A percentile compares a stretch with the other conserved stretches of the same genome.
phyloP scores from a whole-genome alignment of 139 green algal species.

The Tetradesmus obliquus region DNA sequence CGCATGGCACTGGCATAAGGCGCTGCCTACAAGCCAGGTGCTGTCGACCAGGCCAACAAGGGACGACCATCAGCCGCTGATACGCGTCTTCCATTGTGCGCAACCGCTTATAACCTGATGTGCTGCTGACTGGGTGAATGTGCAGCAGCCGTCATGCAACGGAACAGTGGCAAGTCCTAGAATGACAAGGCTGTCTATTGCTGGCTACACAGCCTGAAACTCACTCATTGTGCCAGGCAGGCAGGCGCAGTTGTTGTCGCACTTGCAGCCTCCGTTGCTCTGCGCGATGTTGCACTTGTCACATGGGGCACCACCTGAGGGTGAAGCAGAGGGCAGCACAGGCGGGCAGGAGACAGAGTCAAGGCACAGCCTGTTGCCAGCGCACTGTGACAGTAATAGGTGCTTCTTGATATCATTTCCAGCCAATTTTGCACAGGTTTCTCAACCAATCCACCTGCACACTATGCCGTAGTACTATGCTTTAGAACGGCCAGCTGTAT shows the following conservation, averaged over 20 bases:
- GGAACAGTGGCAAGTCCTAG: neutral
- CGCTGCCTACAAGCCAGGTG: too few relatives aligned
- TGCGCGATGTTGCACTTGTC: neutral
- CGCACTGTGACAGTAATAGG: neutral
- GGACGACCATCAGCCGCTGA: neutral
- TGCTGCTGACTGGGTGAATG: neutral
- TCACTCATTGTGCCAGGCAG: neutral
- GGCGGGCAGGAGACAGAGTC: neutral
- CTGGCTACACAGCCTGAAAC: neutral
- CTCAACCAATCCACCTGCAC: neutral
- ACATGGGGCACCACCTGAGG: neutral
- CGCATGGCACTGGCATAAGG: neutral
- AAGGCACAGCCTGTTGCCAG: neutral
- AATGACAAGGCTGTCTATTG: neutral
- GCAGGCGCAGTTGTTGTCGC: too few relatives aligned
- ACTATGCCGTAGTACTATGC: neutral
- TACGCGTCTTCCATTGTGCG: neutral
- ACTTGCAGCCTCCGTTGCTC: neutral
- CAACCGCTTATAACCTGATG: neutral
- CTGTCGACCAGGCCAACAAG: neutral
- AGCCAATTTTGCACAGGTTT: neutral
- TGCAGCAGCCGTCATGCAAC: neutral
- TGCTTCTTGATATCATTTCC: neutral
- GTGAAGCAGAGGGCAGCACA: neutral
- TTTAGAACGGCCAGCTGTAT: neutral